Conservation (phyloP, 2,329 filamentous ascomycete genomes). For the Colletotrichum acutatum region DNA sequence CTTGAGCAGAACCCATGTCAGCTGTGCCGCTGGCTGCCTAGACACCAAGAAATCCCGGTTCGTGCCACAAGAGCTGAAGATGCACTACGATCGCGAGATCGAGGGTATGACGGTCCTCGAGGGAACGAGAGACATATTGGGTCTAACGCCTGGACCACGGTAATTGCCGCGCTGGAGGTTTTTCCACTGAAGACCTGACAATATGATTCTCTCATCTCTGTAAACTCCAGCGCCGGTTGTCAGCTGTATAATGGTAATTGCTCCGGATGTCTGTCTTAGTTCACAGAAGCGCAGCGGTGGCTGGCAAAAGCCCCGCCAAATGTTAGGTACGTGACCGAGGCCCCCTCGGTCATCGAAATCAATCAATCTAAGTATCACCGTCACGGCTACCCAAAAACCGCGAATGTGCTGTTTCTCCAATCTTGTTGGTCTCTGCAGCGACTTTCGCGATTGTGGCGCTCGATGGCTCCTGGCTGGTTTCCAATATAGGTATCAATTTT, state of each 20-base stretch:
- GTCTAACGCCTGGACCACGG: background rate
- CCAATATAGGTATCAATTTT: background rate
- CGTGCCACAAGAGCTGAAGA: background rate
- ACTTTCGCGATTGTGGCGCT: background rate
- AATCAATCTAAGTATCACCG: background rate
- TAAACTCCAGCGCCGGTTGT: background rate
- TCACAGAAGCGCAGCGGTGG: background rate
- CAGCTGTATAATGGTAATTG: background rate
- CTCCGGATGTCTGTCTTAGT: background rate
- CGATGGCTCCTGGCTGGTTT: background rate
- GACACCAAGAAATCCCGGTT: background rate
- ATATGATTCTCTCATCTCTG: background rate
- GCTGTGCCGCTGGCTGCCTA: conserved; percentile 21
- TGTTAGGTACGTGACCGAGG: background rate
- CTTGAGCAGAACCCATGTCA: conserved; percentile 6
- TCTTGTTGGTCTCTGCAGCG: background rate
- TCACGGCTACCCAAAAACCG: background rate
- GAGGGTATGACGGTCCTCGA: too few relatives aligned
- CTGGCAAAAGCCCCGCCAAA: background rate
- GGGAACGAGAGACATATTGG: background rate
- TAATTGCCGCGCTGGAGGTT: background rate
- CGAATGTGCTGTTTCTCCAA: background rate
- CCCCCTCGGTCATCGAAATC: background rate
- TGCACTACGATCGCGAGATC: background rate
- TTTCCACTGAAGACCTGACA: background rate